Conservation (phyloP, 306 rosid genomes). For the Lathyrus sativus region DNA sequence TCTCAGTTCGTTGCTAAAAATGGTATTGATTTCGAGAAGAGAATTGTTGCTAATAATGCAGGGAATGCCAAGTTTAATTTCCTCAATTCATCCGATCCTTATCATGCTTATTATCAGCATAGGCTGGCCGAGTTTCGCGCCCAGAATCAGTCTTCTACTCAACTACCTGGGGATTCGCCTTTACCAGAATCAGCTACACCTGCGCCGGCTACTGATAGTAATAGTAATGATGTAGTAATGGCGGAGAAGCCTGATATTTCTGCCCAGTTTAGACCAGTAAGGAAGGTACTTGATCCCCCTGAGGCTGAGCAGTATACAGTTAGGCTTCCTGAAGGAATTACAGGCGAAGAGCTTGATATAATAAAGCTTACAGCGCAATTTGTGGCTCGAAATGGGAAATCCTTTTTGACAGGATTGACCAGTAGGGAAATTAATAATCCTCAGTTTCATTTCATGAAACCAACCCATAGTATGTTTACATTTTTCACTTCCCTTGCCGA, state of each 20-base stretch:
- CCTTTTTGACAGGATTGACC: slow-evolving; percentile 87
- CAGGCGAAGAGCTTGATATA: slow-evolving; percentile 91
- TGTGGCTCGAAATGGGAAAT: slow-evolving; percentile 93
- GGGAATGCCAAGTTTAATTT: slow-evolving; percentile 86
- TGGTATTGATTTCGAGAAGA: slow-evolving; percentile 87
- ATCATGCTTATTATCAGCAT: slow-evolving; percentile 91
- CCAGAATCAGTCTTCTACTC: slow-evolving; percentile 66
- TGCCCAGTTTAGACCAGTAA: slow-evolving; percentile 67
- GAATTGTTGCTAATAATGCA: slow-evolving; percentile 77
- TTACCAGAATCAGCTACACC: slow-evolving; percentile 45
- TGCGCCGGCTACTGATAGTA: slow-evolving; percentile 48
- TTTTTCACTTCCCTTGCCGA: slow-evolving; percentile 94
- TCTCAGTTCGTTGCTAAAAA: slow-evolving; percentile 85
- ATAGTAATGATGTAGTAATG: slow-evolving; percentile 50
- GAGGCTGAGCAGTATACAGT: slow-evolving; percentile 92
- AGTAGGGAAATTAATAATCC: slow-evolving; percentile 89
- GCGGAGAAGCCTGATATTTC: slow-evolving; percentile 59
- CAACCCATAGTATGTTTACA: slow-evolving; percentile 93
- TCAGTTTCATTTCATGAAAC: slow-evolving; percentile 93
- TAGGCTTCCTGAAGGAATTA: slow-evolving; percentile 93
- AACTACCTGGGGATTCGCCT: slow-evolving; percentile 52
- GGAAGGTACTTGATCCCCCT: slow-evolving; percentile 86
- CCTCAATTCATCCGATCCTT: slow-evolving; percentile 68
- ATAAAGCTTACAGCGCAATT: slow-evolving; percentile 96
- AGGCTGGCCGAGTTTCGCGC: slow-evolving; percentile 77